Percentiles rank a stretch among this genome's conserved stretches.
phyloP scores from a whole-genome alignment of 768 basidiomycete genomes.

The Rubroboletus pulcherrimus region DNA sequence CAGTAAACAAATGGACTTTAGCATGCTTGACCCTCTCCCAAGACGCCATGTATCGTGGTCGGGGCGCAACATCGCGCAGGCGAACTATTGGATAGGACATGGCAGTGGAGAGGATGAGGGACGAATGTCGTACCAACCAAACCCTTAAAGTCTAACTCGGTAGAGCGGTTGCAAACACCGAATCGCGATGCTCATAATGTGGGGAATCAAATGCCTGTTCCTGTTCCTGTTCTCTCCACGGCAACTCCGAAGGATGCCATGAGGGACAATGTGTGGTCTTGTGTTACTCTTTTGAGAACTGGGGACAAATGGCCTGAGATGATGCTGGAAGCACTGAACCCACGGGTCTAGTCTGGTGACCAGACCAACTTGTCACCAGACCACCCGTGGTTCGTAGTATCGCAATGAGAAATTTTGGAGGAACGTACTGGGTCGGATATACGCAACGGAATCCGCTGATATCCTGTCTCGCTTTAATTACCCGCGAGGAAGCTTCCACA shows the following conservation, averaged over 20 bases:
- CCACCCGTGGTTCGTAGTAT: conserved; percentile 16
- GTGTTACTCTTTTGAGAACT: neutral
- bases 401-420: neutral
- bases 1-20: conserved; percentile 49
- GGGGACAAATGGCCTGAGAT: neutral
- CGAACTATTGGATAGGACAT: conserved; percentile 32
- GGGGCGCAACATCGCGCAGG: conserved; percentile 41
- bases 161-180: neutral
- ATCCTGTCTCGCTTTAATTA: neutral
- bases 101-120: neutral
- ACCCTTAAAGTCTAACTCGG: conserved; percentile 6
- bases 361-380: neutral
- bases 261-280: neutral
- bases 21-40: conserved; percentile 51
- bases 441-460: no score
- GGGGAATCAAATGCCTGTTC: conserved; percentile 3
- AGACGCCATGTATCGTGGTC: conserved; percentile 35
- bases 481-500: conserved; percentile 4
- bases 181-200: neutral
- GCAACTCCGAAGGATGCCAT: neutral
- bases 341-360: neutral
- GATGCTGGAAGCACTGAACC: neutral
- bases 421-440: neutral
- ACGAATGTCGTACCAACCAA: neutral
- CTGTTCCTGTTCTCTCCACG: neutral